A percentile compares a stretch with the other conserved stretches of the same genome.
Evolutionary conservation across 73 alveolate species (phyloP).

Genomic region (Paraurostyla sp.): DNA sequence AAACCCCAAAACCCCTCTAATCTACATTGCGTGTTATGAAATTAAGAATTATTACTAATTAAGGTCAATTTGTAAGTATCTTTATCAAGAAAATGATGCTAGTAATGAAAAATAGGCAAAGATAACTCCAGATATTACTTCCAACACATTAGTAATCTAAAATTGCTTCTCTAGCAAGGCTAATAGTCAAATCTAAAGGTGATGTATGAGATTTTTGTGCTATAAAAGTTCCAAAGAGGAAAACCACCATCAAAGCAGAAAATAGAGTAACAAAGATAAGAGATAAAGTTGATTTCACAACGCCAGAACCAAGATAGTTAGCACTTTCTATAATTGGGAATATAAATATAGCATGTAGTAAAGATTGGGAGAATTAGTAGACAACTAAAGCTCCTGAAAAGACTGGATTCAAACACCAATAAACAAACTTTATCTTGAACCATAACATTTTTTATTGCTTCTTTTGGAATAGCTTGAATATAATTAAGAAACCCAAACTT

Average conservation of each 20-base stretch:
- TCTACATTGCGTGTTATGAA: no score
- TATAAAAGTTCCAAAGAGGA: constrained; percentile 20
- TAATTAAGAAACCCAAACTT: not conserved
- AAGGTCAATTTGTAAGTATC: constrained; percentile 37
- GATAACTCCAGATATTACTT: constrained; percentile 25
- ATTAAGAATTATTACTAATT: no score
- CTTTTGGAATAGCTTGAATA: not conserved
- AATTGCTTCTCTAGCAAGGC: constrained; percentile 11
- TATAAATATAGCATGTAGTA: not conserved
- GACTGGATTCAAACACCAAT: constrained; percentile 8
- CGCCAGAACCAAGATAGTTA: not conserved
- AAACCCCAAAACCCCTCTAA: no score
- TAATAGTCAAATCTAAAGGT: not conserved
- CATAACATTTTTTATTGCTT: not conserved
- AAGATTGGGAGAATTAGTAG: constrained; percentile 36
- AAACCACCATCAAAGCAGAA: not conserved
- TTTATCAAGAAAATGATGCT: constrained; percentile 4
- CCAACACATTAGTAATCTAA: constrained; percentile 57
- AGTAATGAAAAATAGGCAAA: constrained; percentile 12
- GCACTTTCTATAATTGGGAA: not conserved
- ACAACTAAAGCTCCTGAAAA: constrained; percentile 45
- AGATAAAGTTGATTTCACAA: not conserved
- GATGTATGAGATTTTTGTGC: not conserved
- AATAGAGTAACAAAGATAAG: not conserved
- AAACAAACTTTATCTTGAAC: not conserved